These are phyloP conservation scores for Yamadazyma mexicana DNA, from an alignment of 1,139 yeast species.

Conservation along the genomic window DNA sequence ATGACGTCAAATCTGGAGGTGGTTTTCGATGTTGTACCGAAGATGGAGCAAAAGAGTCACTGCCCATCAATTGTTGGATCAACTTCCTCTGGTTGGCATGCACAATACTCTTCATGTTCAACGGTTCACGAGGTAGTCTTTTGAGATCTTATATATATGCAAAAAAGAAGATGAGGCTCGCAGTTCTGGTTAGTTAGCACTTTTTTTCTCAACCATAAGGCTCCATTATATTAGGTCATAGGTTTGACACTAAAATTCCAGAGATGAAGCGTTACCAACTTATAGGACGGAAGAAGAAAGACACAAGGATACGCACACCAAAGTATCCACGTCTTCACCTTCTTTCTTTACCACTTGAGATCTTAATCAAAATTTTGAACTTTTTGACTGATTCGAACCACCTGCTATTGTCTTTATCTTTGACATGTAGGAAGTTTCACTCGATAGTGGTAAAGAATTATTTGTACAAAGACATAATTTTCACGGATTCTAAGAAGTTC, in stretches of 20 bases:
- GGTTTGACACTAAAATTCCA: background rate
- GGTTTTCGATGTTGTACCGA: conserved; percentile 28
- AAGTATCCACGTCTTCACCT: conserved; percentile 31
- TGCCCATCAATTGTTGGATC: conserved; percentile 83
- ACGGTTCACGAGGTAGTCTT: background rate
- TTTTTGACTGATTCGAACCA: conserved; percentile 22
- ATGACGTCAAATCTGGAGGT: conserved; percentile 58
- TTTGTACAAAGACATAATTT: conserved; percentile 32
- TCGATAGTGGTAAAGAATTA: conserved; percentile 35
- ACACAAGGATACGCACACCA: conserved; percentile 11
- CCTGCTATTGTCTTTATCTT: conserved; percentile 24
- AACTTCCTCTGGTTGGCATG: conserved; percentile 69
- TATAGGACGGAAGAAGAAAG: conserved; percentile 36
- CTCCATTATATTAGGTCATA: background rate
- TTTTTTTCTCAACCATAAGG: background rate
- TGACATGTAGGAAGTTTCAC: conserved; percentile 38
- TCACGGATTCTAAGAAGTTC: conserved; percentile 28
- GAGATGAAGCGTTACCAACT: conserved; percentile 34
- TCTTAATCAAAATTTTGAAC: conserved; percentile 35
- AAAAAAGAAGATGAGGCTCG: conserved; percentile 1
- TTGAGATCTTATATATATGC: background rate
- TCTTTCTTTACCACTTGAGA: conserved; percentile 44
- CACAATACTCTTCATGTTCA: conserved; percentile 1
- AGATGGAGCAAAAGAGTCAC: conserved; percentile 48
- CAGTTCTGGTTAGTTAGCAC: background rate